A percentile compares a stretch with the other conserved stretches of the same genome.
Evolutionary conservation across 805 yeast species (phyloP).

Genomic region (Candida nitratophila): DNA sequence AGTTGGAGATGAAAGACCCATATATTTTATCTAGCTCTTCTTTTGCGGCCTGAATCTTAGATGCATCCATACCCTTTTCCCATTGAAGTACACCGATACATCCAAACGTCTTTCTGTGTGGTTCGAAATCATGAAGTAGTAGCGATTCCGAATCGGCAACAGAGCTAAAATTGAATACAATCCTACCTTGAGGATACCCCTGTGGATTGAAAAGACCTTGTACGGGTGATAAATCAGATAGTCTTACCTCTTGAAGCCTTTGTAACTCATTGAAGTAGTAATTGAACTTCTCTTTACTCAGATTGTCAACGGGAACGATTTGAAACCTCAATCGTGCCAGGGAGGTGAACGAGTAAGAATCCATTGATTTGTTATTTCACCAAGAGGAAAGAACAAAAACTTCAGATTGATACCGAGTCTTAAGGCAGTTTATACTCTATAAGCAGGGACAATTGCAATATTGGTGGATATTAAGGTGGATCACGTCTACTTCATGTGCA

Average conservation of each 20-base stretch:
- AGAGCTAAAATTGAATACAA: slow-evolving; percentile 53
- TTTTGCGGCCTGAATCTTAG: slow-evolving; percentile 16
- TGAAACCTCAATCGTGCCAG: slow-evolving; percentile 64
- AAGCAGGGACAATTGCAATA: background rate
- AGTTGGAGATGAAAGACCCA: slow-evolving; percentile 50
- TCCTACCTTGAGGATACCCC: slow-evolving; percentile 71
- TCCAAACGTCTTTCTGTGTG: slow-evolving; percentile 70
- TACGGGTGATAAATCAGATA: slow-evolving; percentile 70
- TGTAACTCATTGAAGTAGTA: slow-evolving; percentile 37
- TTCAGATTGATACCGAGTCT: too few relatives aligned
- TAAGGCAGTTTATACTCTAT: too few relatives aligned
- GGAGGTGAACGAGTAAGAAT: slow-evolving; percentile 42
- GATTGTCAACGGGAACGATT: slow-evolving; percentile 57
- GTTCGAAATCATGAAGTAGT: slow-evolving; percentile 82
- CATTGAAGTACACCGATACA: slow-evolving; percentile 40
- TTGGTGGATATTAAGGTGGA: too few relatives aligned
- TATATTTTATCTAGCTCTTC: slow-evolving; percentile 35
- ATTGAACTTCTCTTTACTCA: slow-evolving; percentile 35
- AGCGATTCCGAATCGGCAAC: slow-evolving; percentile 39
- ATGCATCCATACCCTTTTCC: slow-evolving; percentile 5
- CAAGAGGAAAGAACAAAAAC: background rate
- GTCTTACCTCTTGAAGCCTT: slow-evolving; percentile 53
- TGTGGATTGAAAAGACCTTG: slow-evolving; percentile 72
- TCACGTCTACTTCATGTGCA: too few relatives aligned
- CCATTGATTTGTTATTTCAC: slow-evolving; percentile 16